Conservation (phyloP, 129 eudicot species). For the Chrysanthemum seticuspe region DNA sequence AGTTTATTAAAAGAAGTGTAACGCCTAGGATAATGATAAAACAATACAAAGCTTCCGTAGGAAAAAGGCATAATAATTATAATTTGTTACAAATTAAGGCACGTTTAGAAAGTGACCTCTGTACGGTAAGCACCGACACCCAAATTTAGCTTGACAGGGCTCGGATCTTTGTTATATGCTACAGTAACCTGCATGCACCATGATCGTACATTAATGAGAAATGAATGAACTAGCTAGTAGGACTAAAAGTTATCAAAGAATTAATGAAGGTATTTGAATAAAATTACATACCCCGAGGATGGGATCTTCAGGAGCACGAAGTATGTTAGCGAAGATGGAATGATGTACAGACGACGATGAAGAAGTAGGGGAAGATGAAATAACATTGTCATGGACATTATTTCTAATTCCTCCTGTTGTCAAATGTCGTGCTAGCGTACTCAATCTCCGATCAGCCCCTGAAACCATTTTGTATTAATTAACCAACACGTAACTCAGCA, state of each 20-base stretch:
- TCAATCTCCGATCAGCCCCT: conserved; percentile 68
- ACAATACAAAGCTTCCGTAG: not conserved
- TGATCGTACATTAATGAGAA: conserved; percentile 15
- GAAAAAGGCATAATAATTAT: not conserved
- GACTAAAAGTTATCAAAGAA: too few species aligned
- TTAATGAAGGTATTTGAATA: not conserved
- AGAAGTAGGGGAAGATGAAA: conserved; percentile 53
- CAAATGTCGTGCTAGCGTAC: conserved; percentile 60
- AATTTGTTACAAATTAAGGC: not conserved
- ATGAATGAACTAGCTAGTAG: not conserved
- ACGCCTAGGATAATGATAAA: not conserved
- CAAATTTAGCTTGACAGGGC: conserved; percentile 84
- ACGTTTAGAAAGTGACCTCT: conserved; percentile 42
- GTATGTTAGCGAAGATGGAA: conserved; percentile 68
- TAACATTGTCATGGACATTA: not conserved
- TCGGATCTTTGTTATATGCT: conserved; percentile 90
- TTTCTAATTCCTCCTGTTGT: conserved; percentile 5
- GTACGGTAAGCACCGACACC: conserved; percentile 99
- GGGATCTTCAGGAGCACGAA: conserved; percentile 94
- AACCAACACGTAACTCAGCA: not conserved
- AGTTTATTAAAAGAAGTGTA: not conserved
- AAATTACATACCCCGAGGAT: conserved; percentile 73
- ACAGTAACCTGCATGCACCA: conserved; percentile 69
- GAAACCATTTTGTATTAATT: not conserved
- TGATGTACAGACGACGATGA: not conserved